Evolutionary conservation across 768 basidiomycete genomes (phyloP), one percentile per base, ranked within the genome.

Genomic region (Russula dissimulans): DNA sequence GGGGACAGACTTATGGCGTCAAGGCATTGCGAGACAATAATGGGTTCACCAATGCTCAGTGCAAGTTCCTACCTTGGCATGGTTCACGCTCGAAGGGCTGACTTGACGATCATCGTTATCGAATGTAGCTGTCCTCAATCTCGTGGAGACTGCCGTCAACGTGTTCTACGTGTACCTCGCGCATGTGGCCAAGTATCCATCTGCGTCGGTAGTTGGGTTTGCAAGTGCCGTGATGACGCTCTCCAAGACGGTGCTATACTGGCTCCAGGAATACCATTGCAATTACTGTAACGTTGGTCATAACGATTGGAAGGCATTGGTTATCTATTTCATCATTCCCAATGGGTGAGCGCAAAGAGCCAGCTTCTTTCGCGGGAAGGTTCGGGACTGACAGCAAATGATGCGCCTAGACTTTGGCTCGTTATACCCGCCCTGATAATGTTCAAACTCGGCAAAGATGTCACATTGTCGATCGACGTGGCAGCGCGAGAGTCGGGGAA

Each of bases 41-140:
- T 56, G 93, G 93, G 0, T 95, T 95, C 72, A 84, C 91, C 17
- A 89, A 82, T 65, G 92, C 92, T 15, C 91, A 94, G 74, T 79
- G 91, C 39, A 38, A n/a, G 54, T 15, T 12, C 5, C 42, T 51
- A 6, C 49, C 15, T 39, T 41, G 41, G 50, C 53, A 15, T 11
- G n/a, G 31, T 48, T 9, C 14, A 22, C 11, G 36, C 9, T 45
- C 34, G 29, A 54, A 14, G 44, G 11, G 7, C 52, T 31, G 17
- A 49, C 34, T 50, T 48, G 39, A 43, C 4, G 15, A 43, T 26
- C 44, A 12, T 55, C 32, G 31, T 53, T 50, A 15, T 17, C n/a
- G 43, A 14, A 39, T 38, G 34, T 67, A 94, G 92, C 91, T 14
- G 66, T 87, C 12, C 68, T 95, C 65, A 95, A 93, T 68, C 55